phyloP scores from a whole-genome alignment of 2,329 filamentous ascomycete genomes.

The Sarocladium oryzae region DNA sequence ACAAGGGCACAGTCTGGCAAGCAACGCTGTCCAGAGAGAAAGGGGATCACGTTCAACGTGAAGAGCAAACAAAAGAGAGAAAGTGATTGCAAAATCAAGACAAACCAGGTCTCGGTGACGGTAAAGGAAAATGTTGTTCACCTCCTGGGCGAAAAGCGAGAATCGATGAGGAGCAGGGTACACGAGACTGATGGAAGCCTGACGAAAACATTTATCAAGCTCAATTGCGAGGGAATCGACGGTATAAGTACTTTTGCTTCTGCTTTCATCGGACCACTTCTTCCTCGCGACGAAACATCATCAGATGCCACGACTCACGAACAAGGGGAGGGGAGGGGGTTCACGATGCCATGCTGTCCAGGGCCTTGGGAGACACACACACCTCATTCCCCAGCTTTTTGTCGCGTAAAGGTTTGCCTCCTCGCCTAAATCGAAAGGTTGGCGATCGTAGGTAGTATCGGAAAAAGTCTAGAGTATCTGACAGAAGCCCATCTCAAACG shows the following conservation, averaged over 20 bases:
- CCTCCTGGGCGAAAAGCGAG: background rate
- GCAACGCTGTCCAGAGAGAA: background rate
- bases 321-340: no score
- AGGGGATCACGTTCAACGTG: slow-evolving; percentile 5
- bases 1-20: no score
- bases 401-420: background rate
- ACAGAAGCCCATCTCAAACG: background rate
- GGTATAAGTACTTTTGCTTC: slow-evolving; percentile 1
- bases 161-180: background rate
- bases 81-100: background rate
- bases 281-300: background rate
- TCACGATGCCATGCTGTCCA: no score
- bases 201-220: background rate
- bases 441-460: no score
- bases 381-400: no score
- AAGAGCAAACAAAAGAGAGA: background rate
- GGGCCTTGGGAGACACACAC: no score
- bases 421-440: background rate
- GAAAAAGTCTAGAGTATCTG: no score
- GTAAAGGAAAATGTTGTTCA: background rate
- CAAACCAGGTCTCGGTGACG: background rate
- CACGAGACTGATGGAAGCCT: background rate
- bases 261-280: no score
- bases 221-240: background rate
- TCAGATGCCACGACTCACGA: background rate